These are phyloP conservation scores for Albophoma yamanashiensis DNA, from an alignment of 2,329 filamentous ascomycete genomes.

Conservation along the genomic window DNA sequence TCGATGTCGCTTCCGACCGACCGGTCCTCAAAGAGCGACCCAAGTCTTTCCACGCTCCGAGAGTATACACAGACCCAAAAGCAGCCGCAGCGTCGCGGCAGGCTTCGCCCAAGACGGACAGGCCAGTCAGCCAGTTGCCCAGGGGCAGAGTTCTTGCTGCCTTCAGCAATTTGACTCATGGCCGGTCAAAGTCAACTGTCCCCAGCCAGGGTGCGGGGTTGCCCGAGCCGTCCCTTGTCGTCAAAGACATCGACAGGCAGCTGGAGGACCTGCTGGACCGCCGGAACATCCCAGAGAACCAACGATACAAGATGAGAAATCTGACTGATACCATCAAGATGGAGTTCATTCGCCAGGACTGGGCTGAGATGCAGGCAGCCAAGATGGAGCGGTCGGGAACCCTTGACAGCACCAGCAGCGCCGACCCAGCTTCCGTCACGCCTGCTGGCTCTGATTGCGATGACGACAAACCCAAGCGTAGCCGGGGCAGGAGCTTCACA, in stretches of 20 bases:
- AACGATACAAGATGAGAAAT: constrained; percentile 89
- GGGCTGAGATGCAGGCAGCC: constrained; percentile 53
- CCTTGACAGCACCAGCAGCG: constrained; percentile 26
- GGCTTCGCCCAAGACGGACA: constrained; percentile 15
- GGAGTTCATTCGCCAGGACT: constrained; percentile 88
- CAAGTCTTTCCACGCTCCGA: constrained; percentile 35
- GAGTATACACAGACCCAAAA: constrained; percentile 10
- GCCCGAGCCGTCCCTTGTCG: constrained; percentile 42
- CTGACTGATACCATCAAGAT: constrained; percentile 85
- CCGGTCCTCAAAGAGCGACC: constrained; percentile 30
- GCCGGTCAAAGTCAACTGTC: constrained; percentile 23
- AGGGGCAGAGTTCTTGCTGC: constrained; percentile 27
- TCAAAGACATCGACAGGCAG: constrained; percentile 44
- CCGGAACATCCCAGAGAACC: constrained; percentile 86
- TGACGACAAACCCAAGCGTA: constrained; percentile 40
- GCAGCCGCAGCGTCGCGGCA: constrained; percentile 10
- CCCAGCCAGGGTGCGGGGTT: constrained; percentile 15
- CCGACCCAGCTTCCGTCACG: constrained; percentile 19
- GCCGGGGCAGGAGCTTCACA: constrained; percentile 53
- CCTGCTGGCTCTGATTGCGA: constrained; percentile 28
- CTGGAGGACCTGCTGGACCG: constrained; percentile 63
- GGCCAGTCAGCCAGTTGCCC: constrained; percentile 25
- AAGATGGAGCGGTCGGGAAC: constrained; percentile 32
- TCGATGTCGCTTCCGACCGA: constrained; percentile 2
- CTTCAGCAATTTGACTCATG: constrained; percentile 26